Evolutionary conservation across 192 early-diverging fungal species (phyloP), one percentile per base, ranked within the genome.

Genomic region (Rhizophagus prolifer): DNA sequence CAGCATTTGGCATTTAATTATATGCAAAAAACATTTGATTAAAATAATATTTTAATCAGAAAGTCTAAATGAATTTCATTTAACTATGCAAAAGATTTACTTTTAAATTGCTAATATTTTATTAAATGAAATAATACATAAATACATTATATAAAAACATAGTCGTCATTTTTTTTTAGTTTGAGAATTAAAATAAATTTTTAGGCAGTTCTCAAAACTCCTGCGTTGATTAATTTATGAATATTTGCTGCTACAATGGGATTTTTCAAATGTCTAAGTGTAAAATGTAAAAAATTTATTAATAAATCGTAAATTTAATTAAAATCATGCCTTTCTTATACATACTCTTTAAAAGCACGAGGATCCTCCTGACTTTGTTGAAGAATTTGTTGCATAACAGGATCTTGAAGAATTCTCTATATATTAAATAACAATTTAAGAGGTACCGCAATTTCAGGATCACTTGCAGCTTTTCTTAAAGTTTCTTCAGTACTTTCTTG

Each of bases 331-430:
- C 21, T 44, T 79, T 64, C 16, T 30, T 19, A 21, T 81, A 86
- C 83, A 70, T 78, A 90, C 85, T 97, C 97, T 73, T 90, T 90
- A 34, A 91, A 92, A 47, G 97, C 96, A 70, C 88, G 87, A 12
- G 97, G 97, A 82, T 99, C 94, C 75, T 92, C 87, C 84, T 98
- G 95, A 95, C 97, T 97, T 84, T 97, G 96, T 83, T 96, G 91
- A 77, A 99, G 89, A 75, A 99, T 98, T 82, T 90, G 89, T 80
- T 95, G 93, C 97, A 99, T 99, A 75, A 94, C 90, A 16, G 97
- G 97, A 83, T 99, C 97, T 25, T 79, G 87, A 81, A 99, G 85
- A 75, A 98, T 90, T 72, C 86, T 85, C 78, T 92, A 85, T 16
- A 85, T 16, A 64, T 3, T 34, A 34, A 34, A 23, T 44, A 73